phyloP scores from a whole-genome alignment of 345 rosid species.

The Boechera retrofracta region DNA sequence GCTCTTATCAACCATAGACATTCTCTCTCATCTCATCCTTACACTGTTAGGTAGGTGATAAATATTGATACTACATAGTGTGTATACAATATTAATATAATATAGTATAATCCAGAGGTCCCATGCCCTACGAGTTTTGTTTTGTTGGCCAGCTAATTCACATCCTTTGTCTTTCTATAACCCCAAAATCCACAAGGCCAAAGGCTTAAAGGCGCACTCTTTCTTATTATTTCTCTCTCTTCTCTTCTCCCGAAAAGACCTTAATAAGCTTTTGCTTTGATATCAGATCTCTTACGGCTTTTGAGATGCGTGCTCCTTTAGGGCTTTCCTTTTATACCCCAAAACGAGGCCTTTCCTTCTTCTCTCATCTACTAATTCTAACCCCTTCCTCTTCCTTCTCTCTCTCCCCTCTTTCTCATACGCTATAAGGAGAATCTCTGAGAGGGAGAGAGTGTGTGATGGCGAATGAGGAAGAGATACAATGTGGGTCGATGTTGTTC shows the following conservation, averaged over 20 bases:
- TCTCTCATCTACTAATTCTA: slow-evolving; percentile 32
- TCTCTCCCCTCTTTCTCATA: slow-evolving; percentile 24
- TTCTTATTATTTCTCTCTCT: slow-evolving; percentile 34
- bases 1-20: slow-evolving; percentile 41
- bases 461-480: slow-evolving; percentile 66
- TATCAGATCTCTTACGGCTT: slow-evolving; percentile 45
- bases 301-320: slow-evolving; percentile 60
- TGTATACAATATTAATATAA: neutral
- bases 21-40: slow-evolving; percentile 28
- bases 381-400: slow-evolving; percentile 31
- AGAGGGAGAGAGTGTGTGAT: slow-evolving; percentile 42
- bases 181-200: slow-evolving; percentile 44
- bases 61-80: neutral
- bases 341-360: slow-evolving; percentile 44
- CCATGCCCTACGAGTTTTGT: slow-evolving; percentile 52
- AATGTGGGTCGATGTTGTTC: slow-evolving; percentile 61
- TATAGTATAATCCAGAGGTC: slow-evolving; percentile 6
- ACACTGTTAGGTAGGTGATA: neutral
- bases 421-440: slow-evolving; percentile 29
- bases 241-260: slow-evolving; percentile 41
- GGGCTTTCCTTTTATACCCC: slow-evolving; percentile 56
- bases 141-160: slow-evolving; percentile 63
- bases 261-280: slow-evolving; percentile 42
- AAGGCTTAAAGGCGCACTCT: slow-evolving; percentile 41
- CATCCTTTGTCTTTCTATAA: slow-evolving; percentile 30